Evolutionary conservation across 345 rosid species (phyloP).

Genomic region (Punica granatum): DNA sequence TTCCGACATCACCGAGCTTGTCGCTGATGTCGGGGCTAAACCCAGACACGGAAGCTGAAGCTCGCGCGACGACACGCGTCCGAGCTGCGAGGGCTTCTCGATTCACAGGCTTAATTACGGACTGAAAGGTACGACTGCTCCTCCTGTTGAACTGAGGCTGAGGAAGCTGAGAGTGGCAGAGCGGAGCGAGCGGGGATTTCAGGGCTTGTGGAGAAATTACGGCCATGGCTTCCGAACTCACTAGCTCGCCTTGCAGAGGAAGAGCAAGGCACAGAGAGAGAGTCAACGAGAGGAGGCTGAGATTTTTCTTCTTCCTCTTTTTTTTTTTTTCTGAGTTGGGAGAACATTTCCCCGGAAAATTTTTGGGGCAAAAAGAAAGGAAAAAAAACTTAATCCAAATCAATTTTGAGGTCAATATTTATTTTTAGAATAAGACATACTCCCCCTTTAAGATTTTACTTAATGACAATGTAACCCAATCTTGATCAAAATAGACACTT

Average conservation of each 20-base stretch:
- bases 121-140: neutral
- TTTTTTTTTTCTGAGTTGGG: neutral
- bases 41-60: conserved; percentile 41
- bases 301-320: neutral
- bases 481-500: no score
- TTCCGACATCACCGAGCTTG: conserved; percentile 46
- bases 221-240: conserved; percentile 17
- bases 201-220: conserved; percentile 18
- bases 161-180: neutral
- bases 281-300: no score
- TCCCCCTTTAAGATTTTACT: no score
- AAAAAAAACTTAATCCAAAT: neutral
- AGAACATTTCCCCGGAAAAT: neutral
- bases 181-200: conserved; percentile 12
- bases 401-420: no score
- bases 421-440: no score
- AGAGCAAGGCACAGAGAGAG: neutral
- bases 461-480: no score
- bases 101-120: neutral
- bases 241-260: neutral
- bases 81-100: neutral
- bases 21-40: conserved; percentile 28
- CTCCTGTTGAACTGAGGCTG: neutral
- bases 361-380: neutral
- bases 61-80: conserved; percentile 21